Evolutionary conservation across 2,329 filamentous ascomycete species (phyloP), one percentile per base, ranked within the genome.

Genomic region (Alternaria panax): DNA sequence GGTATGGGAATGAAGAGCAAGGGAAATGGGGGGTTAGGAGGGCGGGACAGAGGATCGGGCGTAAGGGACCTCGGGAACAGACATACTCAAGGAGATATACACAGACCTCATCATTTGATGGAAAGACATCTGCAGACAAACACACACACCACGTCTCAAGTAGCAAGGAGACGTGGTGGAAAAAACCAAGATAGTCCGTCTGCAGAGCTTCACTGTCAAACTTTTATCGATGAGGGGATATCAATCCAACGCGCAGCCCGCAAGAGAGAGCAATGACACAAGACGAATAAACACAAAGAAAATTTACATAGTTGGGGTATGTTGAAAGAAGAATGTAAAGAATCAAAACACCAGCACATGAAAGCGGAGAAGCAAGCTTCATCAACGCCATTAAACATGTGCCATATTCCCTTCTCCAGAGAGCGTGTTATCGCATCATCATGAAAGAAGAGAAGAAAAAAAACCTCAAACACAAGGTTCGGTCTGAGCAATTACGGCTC

Each of bases 401-500:
- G 66, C 67, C 59, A 57, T 54, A 45, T 51, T 41, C 24, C 30
- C 52, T 43, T 73, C 68, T 69, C 53, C 71, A 70, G 70, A 75
- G 74, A 79, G 77, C 74, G 71, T 72, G 65, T 63, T 69, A 48
- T 36, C 66, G 68, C 75, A 67, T 75, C 75, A 67, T 64, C 65
- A 40, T 61, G 57, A 36, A 64, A 66, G 63, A 66, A 68, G 65
- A 62, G 63, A 64, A 64, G 65, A 60, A 65, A 60, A 59, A 61
- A 68, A 70, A 76, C 76, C 76, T 76, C 69, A 77, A 70, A 63
- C 66, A 68, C 76, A 78, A 70, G 59, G 63, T 77, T 75, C 75
- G 76, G 76, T 74, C 76, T 78, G 77, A 79, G 77, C 77, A 73
- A 76, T 80, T 79, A 79, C 76, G 75, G 64, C 75, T 78, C 73